Evolutionary conservation across 257 asterid species (phyloP).

Genomic region (Primulina huaijiensis): DNA sequence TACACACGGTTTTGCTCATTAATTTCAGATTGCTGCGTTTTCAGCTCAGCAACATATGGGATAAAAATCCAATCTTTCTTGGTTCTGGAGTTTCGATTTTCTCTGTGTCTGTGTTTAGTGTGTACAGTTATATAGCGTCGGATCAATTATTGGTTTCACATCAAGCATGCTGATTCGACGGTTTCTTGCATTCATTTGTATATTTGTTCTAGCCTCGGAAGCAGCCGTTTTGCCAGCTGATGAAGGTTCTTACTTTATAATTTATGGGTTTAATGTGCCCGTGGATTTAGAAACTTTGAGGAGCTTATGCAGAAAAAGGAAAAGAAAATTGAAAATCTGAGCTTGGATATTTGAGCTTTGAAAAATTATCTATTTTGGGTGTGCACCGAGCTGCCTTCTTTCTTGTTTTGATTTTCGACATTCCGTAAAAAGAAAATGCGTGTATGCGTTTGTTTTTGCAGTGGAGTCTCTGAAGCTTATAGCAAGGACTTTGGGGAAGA

Average conservation of each 20-base stretch:
- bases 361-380: neutral
- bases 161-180: conserved; percentile 21
- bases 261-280: neutral
- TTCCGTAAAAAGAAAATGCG: neutral
- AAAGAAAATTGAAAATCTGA: neutral
- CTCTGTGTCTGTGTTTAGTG: neutral
- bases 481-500: conserved; percentile 43
- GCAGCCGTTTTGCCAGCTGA: conserved; percentile 35
- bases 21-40: no score
- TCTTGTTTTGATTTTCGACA: neutral
- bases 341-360: neutral
- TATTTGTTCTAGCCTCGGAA: conserved; percentile 28
- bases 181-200: conserved; percentile 27
- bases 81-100: neutral
- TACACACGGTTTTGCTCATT: neutral
- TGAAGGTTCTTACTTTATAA: conserved; percentile 30
- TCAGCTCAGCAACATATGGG: no score
- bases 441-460: conserved; percentile 9
- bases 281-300: neutral
- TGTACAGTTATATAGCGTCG: neutral
- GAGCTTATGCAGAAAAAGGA: neutral
- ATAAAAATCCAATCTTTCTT: neutral
- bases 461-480: conserved; percentile 44
- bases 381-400: neutral
- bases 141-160: neutral